These are phyloP conservation scores for Mycena olivaceomarginata DNA, from an alignment of 768 basidiomycete genomes.

Conservation along the genomic window DNA sequence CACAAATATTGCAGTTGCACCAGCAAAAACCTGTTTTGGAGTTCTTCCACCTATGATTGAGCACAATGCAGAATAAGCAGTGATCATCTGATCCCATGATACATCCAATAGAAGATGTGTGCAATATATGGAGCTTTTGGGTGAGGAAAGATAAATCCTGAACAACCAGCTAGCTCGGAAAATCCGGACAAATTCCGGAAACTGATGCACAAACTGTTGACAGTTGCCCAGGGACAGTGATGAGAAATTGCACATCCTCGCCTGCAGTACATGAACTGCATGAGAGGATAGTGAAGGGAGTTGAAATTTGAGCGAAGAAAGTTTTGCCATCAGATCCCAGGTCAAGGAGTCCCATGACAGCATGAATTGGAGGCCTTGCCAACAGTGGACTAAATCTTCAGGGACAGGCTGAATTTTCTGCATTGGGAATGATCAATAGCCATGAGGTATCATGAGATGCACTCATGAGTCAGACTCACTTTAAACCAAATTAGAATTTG, in stretches of 20 bases:
- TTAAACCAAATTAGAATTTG: neutral
- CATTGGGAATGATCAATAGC: neutral
- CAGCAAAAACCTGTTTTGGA: neutral
- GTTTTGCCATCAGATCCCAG: too few species aligned
- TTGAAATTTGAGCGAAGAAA: neutral
- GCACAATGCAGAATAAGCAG: neutral
- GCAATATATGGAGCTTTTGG: neutral
- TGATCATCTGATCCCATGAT: neutral
- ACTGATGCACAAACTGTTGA: neutral
- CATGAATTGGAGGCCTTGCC: neutral
- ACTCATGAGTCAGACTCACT: neutral
- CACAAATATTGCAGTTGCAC: neutral
- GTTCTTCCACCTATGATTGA: neutral
- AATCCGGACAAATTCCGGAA: neutral
- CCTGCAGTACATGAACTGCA: neutral
- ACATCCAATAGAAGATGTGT: neutral
- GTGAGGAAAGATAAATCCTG: neutral
- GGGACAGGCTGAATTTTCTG: neutral
- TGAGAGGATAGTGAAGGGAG: neutral
- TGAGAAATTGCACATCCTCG: neutral
- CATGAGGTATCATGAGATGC: neutral
- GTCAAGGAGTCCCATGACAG: neutral
- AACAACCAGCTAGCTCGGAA: neutral
- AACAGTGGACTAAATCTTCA: slow-evolving; percentile 11
- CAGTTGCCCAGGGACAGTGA: neutral